These are phyloP conservation scores for Colletotrichum falcatum DNA, from an alignment of 2,329 filamentous ascomycete genomes.

Conservation along the genomic window DNA sequence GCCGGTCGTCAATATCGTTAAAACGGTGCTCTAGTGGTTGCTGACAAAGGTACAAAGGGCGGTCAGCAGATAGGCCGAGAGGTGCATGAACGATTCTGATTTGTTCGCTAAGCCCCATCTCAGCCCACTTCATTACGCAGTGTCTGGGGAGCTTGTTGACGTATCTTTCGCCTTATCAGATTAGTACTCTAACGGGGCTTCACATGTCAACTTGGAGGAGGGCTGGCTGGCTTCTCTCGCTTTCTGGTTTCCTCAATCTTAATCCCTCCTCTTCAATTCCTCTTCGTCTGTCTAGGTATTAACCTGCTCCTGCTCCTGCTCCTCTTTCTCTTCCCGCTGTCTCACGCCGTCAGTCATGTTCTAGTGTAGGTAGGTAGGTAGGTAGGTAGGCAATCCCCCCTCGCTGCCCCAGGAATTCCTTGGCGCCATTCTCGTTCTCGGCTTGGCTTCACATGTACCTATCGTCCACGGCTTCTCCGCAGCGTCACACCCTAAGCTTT, in stretches of 20 bases:
- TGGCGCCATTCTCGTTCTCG: conserved; percentile 33
- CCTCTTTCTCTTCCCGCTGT: conserved; percentile 32
- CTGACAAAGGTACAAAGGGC: conserved; percentile 12
- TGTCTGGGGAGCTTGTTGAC: background rate
- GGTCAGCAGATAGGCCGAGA: conserved; percentile 13
- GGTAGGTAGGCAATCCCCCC: too few species aligned
- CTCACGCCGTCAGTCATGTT: conserved; percentile 34
- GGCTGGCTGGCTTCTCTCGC: conserved; percentile 6
- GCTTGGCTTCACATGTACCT: conserved; percentile 34
- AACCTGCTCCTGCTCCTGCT: background rate
- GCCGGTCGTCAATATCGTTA: conserved; percentile 13
- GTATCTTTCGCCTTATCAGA: background rate
- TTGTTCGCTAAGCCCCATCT: background rate
- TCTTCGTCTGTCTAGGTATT: too few species aligned
- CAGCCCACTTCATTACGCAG: background rate
- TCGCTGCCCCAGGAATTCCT: conserved; percentile 31
- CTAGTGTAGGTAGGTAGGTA: too few species aligned
- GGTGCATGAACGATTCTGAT: background rate
- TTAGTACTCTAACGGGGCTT: conserved; percentile 38
- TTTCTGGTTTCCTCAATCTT: conserved; percentile 2
- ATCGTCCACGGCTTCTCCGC: conserved; percentile 33
- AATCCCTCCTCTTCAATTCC: conserved; percentile 8
- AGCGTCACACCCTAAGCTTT: conserved; percentile 35
- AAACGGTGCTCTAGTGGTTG: conserved; percentile 7
- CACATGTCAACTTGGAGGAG: conserved; percentile 42